Percentiles rank a stretch among this genome's conserved stretches.
Evolutionary conservation across 2,329 filamentous ascomycete species (phyloP).

Genomic region (Bipolaris bicolor): DNA sequence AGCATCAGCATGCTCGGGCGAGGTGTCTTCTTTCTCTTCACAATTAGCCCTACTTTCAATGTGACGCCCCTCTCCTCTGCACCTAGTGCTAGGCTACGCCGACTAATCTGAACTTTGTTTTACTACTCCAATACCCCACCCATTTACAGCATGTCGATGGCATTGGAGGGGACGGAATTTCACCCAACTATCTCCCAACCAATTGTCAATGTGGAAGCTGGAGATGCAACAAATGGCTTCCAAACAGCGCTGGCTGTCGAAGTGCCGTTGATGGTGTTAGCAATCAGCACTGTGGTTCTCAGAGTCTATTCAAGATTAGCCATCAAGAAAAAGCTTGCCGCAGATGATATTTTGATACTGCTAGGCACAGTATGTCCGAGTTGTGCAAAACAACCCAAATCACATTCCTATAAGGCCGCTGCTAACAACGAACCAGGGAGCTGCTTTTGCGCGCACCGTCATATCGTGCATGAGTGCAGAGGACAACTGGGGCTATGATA

Average conservation of each 20-base stretch:
- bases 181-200: slow-evolving; percentile 5
- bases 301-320: slow-evolving; percentile 33
- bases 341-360: slow-evolving; percentile 34
- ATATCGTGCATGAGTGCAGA: slow-evolving; percentile 38
- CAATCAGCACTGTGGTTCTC: slow-evolving; percentile 29
- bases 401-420: background rate
- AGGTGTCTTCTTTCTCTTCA: slow-evolving; percentile 1
- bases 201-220: slow-evolving; percentile 8
- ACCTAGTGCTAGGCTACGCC: slow-evolving; percentile 3
- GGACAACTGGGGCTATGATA: slow-evolving; percentile 32
- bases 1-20: slow-evolving; percentile 14
- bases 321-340: slow-evolving; percentile 32
- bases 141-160: slow-evolving; percentile 8
- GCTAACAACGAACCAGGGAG: slow-evolving; percentile 20
- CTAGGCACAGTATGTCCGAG: slow-evolving; percentile 23
- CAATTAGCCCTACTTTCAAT: slow-evolving; percentile 3
- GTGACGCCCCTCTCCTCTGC: slow-evolving; percentile 3
- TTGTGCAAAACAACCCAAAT: background rate
- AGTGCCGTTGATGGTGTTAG: slow-evolving; percentile 34
- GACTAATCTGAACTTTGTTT: slow-evolving; percentile 3
- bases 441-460: slow-evolving; percentile 31
- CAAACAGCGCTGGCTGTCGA: slow-evolving; percentile 31
- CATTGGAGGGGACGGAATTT: background rate
- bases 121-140: background rate
- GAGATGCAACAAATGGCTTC: slow-evolving; percentile 14